Evolutionary conservation across 2,329 filamentous ascomycete species (phyloP), one percentile per base, ranked within the genome.

Genomic region (Moelleriella libera): DNA sequence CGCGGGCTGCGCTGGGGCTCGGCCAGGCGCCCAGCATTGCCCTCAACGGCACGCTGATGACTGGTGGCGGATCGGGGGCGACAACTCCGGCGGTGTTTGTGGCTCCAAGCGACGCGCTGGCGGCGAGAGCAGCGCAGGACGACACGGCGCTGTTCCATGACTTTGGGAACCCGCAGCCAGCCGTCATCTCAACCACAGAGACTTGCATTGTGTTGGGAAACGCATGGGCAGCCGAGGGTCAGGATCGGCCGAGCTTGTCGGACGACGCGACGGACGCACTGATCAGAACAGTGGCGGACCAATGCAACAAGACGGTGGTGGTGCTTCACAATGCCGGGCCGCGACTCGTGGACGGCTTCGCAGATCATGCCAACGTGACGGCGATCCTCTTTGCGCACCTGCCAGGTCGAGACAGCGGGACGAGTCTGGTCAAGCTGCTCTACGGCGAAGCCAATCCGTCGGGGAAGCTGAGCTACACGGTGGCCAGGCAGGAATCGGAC

Each of bases 141-240:
- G 69, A 67, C 43, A 81, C 77, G 0, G 68, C 69, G 1, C 56
- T 83, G 2, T 75, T 74, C 57, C 80, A 74, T 69, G 80, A 85
- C 56, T 75, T 81, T 51, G 59, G 60, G 12, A 69, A 62, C 1
- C 57, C 59, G 1, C 59, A 67, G 1, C 77, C 80, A 0, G 54
- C 62, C 6, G 72, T 82, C 6, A 65, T 73, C 45, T 58, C 66
- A 2, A 61, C 52, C 4, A 69, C 72, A 1, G 74, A 88, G 54
- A 71, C 86, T 6, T 92, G 87, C 52, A 62, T 83, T 2, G 76
- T 83, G 0, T 76, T 83, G 52, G 74, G 78, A 53, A 84, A 37
- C 32, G 32, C 32, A 37, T 85, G 83, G 61, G 78, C 83, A 1
- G 80, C 83, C 1, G 88, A 94, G 63, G 84, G 82, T 1, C 83